Evolutionary conservation across 2,329 filamentous ascomycete species (phyloP).

Genomic region (Thelonectria rubi): DNA sequence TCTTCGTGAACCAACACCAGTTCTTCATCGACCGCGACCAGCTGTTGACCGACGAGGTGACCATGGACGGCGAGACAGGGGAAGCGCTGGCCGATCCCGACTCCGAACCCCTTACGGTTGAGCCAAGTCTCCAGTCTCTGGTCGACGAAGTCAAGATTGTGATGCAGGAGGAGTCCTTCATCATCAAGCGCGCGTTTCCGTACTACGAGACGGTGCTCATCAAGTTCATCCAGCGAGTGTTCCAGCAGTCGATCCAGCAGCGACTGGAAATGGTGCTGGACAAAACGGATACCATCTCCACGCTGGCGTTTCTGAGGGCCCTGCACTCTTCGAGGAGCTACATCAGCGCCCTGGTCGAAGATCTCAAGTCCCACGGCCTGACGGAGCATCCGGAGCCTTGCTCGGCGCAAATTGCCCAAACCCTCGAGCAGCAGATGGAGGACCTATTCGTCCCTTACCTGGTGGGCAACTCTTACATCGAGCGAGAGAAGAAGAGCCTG

Average conservation of each 20-base stretch:
- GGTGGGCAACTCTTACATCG: constrained; percentile 75
- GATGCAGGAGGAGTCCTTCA: constrained; percentile 95
- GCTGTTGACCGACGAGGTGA: constrained; percentile 86
- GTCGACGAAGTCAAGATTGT: constrained; percentile 95
- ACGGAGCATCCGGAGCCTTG: constrained; percentile 95
- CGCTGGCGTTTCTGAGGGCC: constrained; percentile 88
- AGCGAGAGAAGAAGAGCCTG: constrained; percentile 72
- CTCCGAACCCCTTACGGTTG: constrained; percentile 87
- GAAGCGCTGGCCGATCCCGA: constrained; percentile 94
- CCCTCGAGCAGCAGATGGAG: constrained; percentile 76
- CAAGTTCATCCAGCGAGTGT: constrained; percentile 94
- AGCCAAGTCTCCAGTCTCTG: constrained; percentile 89
- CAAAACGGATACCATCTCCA: constrained; percentile 91
- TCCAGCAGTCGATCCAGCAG: constrained; percentile 98
- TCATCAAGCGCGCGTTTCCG: constrained; percentile 95
- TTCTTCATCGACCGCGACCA: constrained; percentile 99
- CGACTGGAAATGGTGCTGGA: constrained; percentile 94
- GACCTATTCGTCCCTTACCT: constrained; percentile 79
- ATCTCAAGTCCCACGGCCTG: constrained; percentile 91
- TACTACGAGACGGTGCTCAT: constrained; percentile 94
- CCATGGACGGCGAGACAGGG: constrained; percentile 80
- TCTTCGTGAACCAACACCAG: constrained; percentile 98
- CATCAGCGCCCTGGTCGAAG: constrained; percentile 87
- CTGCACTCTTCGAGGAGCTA: constrained; percentile 91
- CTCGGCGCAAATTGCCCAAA: constrained; percentile 84